Base-by-base conservation (phyloP, 2,329 filamentous ascomycete species). In the Corinectria fuckeliana region DNA sequence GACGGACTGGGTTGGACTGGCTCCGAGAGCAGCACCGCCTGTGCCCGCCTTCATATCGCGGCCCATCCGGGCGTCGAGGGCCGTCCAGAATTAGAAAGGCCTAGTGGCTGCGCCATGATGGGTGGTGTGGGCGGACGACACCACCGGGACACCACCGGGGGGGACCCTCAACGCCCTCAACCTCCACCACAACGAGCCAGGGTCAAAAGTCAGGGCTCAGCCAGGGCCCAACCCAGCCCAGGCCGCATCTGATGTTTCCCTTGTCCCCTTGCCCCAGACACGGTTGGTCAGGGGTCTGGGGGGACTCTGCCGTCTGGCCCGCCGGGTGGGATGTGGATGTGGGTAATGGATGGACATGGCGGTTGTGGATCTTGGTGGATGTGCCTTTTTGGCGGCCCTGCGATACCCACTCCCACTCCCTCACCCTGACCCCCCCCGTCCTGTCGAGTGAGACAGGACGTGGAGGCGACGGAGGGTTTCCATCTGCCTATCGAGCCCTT, bases 381-480 rank as follows among this genome's bases (percentile, higher is more conserved):
- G 53, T 64, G 64, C 58, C 58, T 65, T n/a, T 16, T 36, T 36
- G 32, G 32, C 18, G 32, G 16, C 7, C 32, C 18, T 36, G n/a
- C 60, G 64, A 64, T 63, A 65, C 65, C 69, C 68, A 62, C 64
- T 63, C 69, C 60, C 69, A 34, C 32, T 18, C 32, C 32, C n/a
- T 36, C 32, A 36, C 32, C 32, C 32, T 18, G 68, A 61, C 68
- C 80, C 79, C 79, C 64, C 60, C 57, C 54, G 48, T 78, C 60
- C 57, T 44, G 39, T 78, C 74, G 78, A 81, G 80, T 83, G 81
- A 84, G 81, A 83, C 80, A 81, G 72, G 66, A 76, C 77, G 77
- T 77, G 76, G 76, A 75, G 71, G 72, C 68, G 67, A 67, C 66
- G 68, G 71, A 71, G 60, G 64, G 60, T 67, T 69, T 67, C 64